Base-by-base conservation (phyloP, 805 yeast genomes). In the Saccharomyces mikatae region DNA sequence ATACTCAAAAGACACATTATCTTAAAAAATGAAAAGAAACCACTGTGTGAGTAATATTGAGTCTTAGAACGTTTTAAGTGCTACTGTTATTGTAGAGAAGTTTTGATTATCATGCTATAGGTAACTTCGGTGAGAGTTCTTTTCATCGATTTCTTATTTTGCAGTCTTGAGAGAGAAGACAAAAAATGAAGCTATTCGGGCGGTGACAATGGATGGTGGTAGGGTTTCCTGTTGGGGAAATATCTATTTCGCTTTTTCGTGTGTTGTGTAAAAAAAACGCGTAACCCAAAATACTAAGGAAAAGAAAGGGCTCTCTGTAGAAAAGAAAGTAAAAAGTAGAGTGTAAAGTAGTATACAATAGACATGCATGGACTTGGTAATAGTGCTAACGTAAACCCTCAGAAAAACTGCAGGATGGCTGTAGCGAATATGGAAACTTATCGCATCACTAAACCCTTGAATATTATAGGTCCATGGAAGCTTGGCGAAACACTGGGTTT, bases 401-500 rank as follows among this genome's bases (percentile, higher is more conserved):
- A 17, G 13, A 36, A 36, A 3, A 9, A 36, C 44, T n/a, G 44
- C 44, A 36, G 44, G 9, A 36, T 36, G 44, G 8, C 44, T 36
- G 22, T 17, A 11, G 24, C 24, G 44, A 36, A 31, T 31, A 31
- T 17, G 6, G 36, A 31, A n/a, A 31, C 36, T 14, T 5, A 31
- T 14, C 6, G 17, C 6, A n/a, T n/a, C 14, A n/a, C 17, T 31
- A 31, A 36, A 36, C 24, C 44, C 21, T n/a, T 22, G 22, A 67
- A 68, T 57, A 65, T 59, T 47, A 65, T 94, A 48, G 99, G 99
- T 1, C 97, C 99, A 1, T 94, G 99, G 99, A 87, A 89, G 67
- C 75, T 94, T 41, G 98, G 98, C 27, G 80, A 92, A 60, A 94
- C 99, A 1, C 75, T 94, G 52, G 99, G 99, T 24, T 79, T 95